Conservation (phyloP, 768 basidiomycete genomes). For the Fomitopsis serialis region DNA sequence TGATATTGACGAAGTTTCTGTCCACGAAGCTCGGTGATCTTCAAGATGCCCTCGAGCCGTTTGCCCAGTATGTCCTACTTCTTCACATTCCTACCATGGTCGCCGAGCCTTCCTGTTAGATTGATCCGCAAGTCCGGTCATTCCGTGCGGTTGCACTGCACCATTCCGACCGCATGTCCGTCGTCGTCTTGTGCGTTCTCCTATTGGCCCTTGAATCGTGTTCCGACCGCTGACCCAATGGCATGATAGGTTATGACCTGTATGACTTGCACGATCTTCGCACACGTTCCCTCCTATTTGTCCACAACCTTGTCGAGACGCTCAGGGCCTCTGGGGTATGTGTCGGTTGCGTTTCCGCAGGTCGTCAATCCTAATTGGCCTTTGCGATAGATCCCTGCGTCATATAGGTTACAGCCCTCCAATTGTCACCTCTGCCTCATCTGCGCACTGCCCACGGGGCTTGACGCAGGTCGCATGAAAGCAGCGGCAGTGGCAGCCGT, state of each 20-base stretch:
- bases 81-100: background rate
- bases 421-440: conserved; percentile 55
- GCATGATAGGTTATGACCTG: conserved; percentile 48
- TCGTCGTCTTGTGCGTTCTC: conserved; percentile 47
- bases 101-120: conserved; percentile 23
- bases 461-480: conserved; percentile 36
- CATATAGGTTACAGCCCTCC: conserved; percentile 59
- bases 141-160: conserved; percentile 55
- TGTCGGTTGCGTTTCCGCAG: background rate
- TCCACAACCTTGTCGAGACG: conserved; percentile 57
- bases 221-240: background rate
- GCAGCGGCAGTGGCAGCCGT: conserved; percentile 39
- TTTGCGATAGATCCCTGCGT: conserved; percentile 45
- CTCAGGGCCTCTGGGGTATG: conserved; percentile 58
- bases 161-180: conserved; percentile 60
- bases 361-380: background rate
- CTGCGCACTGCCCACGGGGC: conserved; percentile 43
- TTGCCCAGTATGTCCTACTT: conserved; percentile 46
- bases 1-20: conserved; percentile 5
- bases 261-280: conserved; percentile 66
- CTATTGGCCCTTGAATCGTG: background rate
- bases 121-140: conserved; percentile 42
- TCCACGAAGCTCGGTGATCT: conserved; percentile 55
- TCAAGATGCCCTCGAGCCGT: conserved; percentile 54
- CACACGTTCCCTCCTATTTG: conserved; percentile 53